Base-by-base conservation (phyloP, 2,329 filamentous ascomycete genomes). In the Nemania serpens region DNA sequence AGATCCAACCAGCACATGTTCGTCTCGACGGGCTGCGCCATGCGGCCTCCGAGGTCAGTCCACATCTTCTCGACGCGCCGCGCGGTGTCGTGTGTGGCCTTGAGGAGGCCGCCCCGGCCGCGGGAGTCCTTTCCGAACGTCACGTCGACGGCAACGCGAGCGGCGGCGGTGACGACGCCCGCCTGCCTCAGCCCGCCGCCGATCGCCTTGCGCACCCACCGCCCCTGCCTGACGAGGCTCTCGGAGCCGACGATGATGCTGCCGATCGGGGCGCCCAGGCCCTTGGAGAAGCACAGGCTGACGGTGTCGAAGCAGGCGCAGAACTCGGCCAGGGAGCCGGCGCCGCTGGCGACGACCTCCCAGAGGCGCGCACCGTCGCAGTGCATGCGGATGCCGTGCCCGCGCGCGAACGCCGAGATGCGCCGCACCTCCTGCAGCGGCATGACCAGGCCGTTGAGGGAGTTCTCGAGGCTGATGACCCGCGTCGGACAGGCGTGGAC, bases 171-270 rank as follows among this genome's bases (percentile, higher is more conserved):
- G 13, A 95, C 80, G 1, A 95, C 84, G 56, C 92, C 92, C 0
- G 89, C 81, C 75, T 95, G 91, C 25, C 92, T 80, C 58, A 91
- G 79, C 0, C 91, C 91, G 42, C 92, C 92, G 18, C 92, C 92
- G 66, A 96, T 87, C 25, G 86, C 84, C 78, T 96, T 96, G 58
- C 91, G 82, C 25, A 93, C 82, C 87, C 90, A 91, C n/a, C 89
- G 79, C 4, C 88, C 87, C 54, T 87, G 85, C 70, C 86, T 85
- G 69, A 91, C 82, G 66, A 88, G 84, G 1, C 76, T 74, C 57
- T 79, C 77, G 3, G 70, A 42, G 11, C 80, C 80, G 20, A 81
- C 73, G 7, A 83, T 56, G 55, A 82, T 75, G 66, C 79, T 81
- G 13, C 82, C 82, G 59, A 83, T 76, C 0, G 82, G 82, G 0